Conservation (phyloP, 2,329 filamentous ascomycete genomes). For the Aspergillus aculeatinus region DNA sequence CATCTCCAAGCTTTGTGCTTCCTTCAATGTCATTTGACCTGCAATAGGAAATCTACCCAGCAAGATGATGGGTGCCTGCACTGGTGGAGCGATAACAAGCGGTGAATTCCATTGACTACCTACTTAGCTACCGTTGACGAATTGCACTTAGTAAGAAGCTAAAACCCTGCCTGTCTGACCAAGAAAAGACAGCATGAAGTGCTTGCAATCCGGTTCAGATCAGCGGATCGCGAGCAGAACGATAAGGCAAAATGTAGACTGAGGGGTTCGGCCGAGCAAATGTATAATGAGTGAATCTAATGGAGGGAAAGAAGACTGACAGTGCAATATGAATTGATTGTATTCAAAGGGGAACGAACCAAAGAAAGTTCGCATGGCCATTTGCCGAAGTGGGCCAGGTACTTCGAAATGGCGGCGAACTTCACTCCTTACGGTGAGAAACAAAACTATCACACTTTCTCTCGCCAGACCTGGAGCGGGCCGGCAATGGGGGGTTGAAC, state of each 20-base stretch:
- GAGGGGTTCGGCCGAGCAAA: neutral
- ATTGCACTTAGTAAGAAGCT: neutral
- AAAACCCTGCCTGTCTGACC: neutral
- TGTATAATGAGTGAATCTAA: neutral
- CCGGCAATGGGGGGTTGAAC: slow-evolving; percentile 19
- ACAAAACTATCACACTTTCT: slow-evolving; percentile 13
- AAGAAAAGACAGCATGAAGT: neutral
- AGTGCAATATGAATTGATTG: neutral
- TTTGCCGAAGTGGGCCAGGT: slow-evolving; percentile 16
- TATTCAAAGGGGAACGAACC: neutral
- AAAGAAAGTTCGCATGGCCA: neutral
- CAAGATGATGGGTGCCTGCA: neutral
- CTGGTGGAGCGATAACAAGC: slow-evolving; percentile 11
- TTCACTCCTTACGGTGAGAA: slow-evolving; percentile 16
- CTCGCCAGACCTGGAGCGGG: slow-evolving; percentile 18
- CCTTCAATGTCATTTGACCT: neutral
- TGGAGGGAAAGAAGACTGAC: neutral
- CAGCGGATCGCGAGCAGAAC: neutral
- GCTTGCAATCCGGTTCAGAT: slow-evolving; percentile 14
- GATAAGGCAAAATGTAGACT: neutral
- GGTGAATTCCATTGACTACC: slow-evolving; percentile 8
- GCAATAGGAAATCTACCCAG: slow-evolving; percentile 1
- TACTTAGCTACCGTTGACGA: neutral
- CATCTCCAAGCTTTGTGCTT: neutral
- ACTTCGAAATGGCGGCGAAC: slow-evolving; percentile 8